A percentile compares a stretch with the other conserved stretches of the same genome.
Conservation (phyloP, 192 early-diverging fungal genomes). For the Umbelopsis sp. region DNA sequence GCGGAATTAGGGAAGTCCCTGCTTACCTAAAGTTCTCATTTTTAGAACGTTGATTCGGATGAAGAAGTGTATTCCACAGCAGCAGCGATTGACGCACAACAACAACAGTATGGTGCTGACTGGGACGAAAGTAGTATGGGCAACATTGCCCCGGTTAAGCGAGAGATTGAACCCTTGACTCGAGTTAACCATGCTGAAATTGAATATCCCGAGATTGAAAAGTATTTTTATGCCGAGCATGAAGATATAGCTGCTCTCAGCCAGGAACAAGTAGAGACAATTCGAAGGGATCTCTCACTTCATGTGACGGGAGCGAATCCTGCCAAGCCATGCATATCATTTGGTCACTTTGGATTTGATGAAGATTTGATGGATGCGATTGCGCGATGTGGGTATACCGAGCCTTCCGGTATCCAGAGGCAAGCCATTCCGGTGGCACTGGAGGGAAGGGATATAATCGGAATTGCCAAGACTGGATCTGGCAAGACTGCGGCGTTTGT, state of each 20-base stretch:
- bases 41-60: slow-evolving; percentile 69
- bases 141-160: slow-evolving; percentile 43
- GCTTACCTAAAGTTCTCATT: neutral
- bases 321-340: slow-evolving; percentile 78
- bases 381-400: slow-evolving; percentile 63
- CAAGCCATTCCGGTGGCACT: slow-evolving; percentile 79
- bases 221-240: slow-evolving; percentile 81
- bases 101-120: slow-evolving; percentile 31
- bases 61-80: slow-evolving; percentile 87
- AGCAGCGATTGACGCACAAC: slow-evolving; percentile 58
- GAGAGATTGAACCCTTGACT: slow-evolving; percentile 63
- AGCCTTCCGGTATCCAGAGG: slow-evolving; percentile 77
- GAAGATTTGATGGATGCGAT: slow-evolving; percentile 65
- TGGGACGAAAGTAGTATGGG: slow-evolving; percentile 23
- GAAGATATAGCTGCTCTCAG: slow-evolving; percentile 66
- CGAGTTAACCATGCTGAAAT: slow-evolving; percentile 68
- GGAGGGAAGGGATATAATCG: slow-evolving; percentile 81
- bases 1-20: neutral
- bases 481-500: slow-evolving; percentile 88
- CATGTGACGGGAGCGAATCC: slow-evolving; percentile 64
- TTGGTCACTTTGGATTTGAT: slow-evolving; percentile 86
- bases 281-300: slow-evolving; percentile 64
- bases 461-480: slow-evolving; percentile 84
- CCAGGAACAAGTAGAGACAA: slow-evolving; percentile 50
- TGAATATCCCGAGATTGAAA: slow-evolving; percentile 70